Base-by-base conservation (phyloP, 805 yeast species). In the Barnettozyma botsteinii region DNA sequence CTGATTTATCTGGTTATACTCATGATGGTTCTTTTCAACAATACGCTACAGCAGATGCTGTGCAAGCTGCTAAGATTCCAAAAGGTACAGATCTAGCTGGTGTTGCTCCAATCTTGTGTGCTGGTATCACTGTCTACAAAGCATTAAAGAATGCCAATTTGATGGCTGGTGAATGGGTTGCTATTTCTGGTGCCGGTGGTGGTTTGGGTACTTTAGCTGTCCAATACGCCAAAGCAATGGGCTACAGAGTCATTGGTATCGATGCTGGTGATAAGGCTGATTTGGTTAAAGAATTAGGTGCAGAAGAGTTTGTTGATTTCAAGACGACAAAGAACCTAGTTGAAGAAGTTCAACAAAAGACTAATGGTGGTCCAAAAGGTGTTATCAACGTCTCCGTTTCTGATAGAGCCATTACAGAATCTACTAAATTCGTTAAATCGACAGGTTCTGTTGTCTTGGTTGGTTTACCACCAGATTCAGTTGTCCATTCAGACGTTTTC, bases 11-110 rank as follows among this genome's bases (percentile, higher is more conserved):
- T 17, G 95, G 95, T 51, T 85, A 83, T 75, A 81, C 88, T 26
- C 87, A 80, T 57, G 91, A 86, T 62, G 95, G 95, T 49, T 78
- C 93, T 17, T 85, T 86, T 80, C 95, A 86, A 65, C 85, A 85
- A 66, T 86, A 85, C 61, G 87, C 87, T 35, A 79, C 89, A 35
- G 95, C 91, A 26, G 89, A 85, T 61, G 91, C 91, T 31, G 73
- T 81, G 38, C 93, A 85, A 59, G 94, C 93, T 23, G 94, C 94
- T 20, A 68, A 72, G 51, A 77, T 85, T 53, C 88, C 93, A 36
- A 59, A 69, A 53, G 83, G 80, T 38, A 67, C 84, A 23, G 88
- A 86, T 58, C 72, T 85, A 53, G 87, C 89, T 38, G 71, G 67
- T 46, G 76, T 78, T 41, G 78, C 95, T 5, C 95, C 95, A 52